Evolutionary conservation across 2,329 filamentous ascomycete species (phyloP), one percentile per base, ranked within the genome.

Genomic region (Talaromyces verruculosus): DNA sequence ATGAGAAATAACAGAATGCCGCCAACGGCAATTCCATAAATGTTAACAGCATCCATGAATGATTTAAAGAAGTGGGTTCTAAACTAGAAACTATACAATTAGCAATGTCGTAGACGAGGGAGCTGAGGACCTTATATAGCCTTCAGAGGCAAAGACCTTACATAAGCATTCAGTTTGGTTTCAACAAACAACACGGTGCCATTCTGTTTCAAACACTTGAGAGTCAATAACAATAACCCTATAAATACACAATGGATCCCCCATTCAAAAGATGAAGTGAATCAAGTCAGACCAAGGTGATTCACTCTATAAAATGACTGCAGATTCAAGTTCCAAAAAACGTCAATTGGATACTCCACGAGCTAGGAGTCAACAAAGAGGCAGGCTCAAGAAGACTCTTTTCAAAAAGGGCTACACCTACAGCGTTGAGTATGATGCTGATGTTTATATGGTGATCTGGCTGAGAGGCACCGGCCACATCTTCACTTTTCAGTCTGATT

Each of bases 401-500:
- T 59, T 59, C 35, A 59, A 59, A 41, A 59, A 59, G 28, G 35
- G 55, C 17, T 17, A 59, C 35, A 15, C 35, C 25, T 59, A 59
- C 55, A 59, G 55, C 8, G 25, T 59, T 28, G 55, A 59, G 55
- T 59, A 35, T 28, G 55, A 59, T 8, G 35, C 55, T 17, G 55
- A 59, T 59, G 53, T 58, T 19, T 58, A 58, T 58, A 58, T 58
- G 33, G 53, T 58, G 30, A 35, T 58, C 30, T 33, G 35, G 55
- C 35, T 59, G 41, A 59, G 25, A 41, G 55, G 55, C 19, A 39
- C 55, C 5, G 55, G 55, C 25, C n/a, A 19, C 28, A 59, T 59
- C 35, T 59, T 59, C 33, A 59, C 55, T 41, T 59, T 59, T 59
- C 35, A 59, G 55, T 59, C 55, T 25, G 35, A 59, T 28, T 41